A percentile compares a stretch with the other conserved stretches of the same genome.
phyloP scores from a whole-genome alignment of 352 stramenopile species.

The Ophiocytium majus region DNA sequence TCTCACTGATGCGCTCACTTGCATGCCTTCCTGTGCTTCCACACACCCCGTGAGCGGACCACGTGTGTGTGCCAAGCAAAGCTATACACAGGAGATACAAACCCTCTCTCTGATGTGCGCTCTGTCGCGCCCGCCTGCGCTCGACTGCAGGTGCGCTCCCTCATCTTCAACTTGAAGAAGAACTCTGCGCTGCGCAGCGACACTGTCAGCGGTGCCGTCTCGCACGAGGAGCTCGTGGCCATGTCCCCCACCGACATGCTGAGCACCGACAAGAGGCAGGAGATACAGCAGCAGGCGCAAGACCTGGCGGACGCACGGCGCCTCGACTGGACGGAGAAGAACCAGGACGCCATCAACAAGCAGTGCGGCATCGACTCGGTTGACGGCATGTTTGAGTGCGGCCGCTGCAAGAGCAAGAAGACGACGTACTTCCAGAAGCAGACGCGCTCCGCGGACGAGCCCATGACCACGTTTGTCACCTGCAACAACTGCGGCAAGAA shows the following conservation, averaged over 20 bases:
- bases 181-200: slow-evolving; percentile 69
- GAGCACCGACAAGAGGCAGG: slow-evolving; percentile 74
- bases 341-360: slow-evolving; percentile 84
- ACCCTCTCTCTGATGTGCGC: no score
- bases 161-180: slow-evolving; percentile 86
- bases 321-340: slow-evolving; percentile 80
- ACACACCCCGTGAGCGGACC: no score
- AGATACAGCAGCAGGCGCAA: slow-evolving; percentile 62
- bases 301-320: slow-evolving; percentile 57
- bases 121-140: no score
- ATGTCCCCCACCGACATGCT: slow-evolving; percentile 79
- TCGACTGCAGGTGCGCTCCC: slow-evolving; percentile 63
- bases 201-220: slow-evolving; percentile 68
- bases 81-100: no score
- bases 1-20: no score
- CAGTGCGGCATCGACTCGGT: slow-evolving; percentile 71
- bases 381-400: slow-evolving; percentile 65
- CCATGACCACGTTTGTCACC: slow-evolving; percentile 89
- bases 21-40: no score
- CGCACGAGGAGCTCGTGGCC: slow-evolving; percentile 68
- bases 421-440: slow-evolving; percentile 89
- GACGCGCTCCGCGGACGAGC: slow-evolving; percentile 88
- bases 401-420: slow-evolving; percentile 84
- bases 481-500: slow-evolving; percentile 88
- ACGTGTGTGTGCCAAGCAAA: no score